Conservation (phyloP, 768 basidiomycete species). For the Tylopilus sp. region DNA sequence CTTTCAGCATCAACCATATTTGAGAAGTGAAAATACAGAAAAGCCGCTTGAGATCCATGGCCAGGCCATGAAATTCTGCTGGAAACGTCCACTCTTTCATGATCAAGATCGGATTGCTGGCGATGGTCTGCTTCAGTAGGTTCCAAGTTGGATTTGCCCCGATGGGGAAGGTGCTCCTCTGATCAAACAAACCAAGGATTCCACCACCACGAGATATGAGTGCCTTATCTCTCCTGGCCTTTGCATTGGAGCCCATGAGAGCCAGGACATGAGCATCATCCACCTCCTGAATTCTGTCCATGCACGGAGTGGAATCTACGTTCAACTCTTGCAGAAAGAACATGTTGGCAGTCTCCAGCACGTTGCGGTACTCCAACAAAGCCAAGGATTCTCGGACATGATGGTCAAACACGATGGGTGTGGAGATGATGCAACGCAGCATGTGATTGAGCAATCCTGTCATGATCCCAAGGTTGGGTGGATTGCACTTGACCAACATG, state of each 20-base stretch:
- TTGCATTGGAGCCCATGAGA: neutral
- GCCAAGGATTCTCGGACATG: constrained; percentile 3
- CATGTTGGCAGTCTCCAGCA: neutral
- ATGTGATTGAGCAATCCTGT: constrained; percentile 10
- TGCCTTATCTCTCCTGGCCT: neutral
- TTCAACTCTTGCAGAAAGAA: neutral
- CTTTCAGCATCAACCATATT: neutral
- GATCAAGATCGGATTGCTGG: neutral
- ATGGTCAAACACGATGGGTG: constrained; percentile 2
- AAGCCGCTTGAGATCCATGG: neutral
- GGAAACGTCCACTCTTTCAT: neutral
- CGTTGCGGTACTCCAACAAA: neutral
- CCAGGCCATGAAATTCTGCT: neutral
- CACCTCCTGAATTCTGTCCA: neutral
- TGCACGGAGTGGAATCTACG: neutral
- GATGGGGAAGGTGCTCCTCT: neutral
- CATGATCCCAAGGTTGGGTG: constrained; percentile 6
- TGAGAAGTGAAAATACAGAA: neutral
- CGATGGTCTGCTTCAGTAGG: neutral
- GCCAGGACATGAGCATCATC: neutral
- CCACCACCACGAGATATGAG: neutral
- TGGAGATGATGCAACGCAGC: neutral
- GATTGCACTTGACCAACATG: neutral
- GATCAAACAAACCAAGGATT: neutral
- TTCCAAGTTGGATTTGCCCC: neutral